phyloP scores from a whole-genome alignment of 1,139 yeast species.

The Hyphopichia khmerensis region DNA sequence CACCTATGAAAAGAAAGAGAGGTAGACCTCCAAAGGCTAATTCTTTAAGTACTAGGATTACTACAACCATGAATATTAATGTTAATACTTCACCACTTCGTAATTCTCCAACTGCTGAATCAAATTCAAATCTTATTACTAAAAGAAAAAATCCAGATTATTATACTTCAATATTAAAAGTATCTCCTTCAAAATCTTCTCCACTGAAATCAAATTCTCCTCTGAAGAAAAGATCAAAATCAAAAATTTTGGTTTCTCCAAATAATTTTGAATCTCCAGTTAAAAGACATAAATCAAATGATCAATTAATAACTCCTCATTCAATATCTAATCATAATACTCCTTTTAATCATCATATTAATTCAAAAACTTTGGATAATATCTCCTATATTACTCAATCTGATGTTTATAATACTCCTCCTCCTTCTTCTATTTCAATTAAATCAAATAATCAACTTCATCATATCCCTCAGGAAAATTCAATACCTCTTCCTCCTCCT shows the following conservation, averaged over 20 bases:
- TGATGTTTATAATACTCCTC: slow-evolving; percentile 17
- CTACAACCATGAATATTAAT: slow-evolving; percentile 44
- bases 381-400: slow-evolving; percentile 27
- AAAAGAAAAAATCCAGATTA: slow-evolving; percentile 47
- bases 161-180: slow-evolving; percentile 49
- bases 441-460: not conserved
- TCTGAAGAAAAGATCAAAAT: slow-evolving; percentile 8
- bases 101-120: slow-evolving; percentile 32
- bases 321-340: slow-evolving; percentile 12
- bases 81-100: slow-evolving; percentile 37
- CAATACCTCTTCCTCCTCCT: slow-evolving; percentile 20
- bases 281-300: slow-evolving; percentile 11
- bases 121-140: slow-evolving; percentile 39
- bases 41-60: slow-evolving; percentile 39
- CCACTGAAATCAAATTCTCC: not conserved
- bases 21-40: slow-evolving; percentile 51
- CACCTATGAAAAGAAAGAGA: slow-evolving; percentile 39
- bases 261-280: slow-evolving; percentile 1
- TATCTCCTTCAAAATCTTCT: slow-evolving; percentile 27
- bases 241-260: slow-evolving; percentile 1
- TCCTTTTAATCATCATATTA: slow-evolving; percentile 22
- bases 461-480: too few species aligned
- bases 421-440: slow-evolving; percentile 14
- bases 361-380: slow-evolving; percentile 38
- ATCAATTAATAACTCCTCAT: slow-evolving; percentile 20